A percentile compares a stretch with the other conserved stretches of the same genome.
These are phyloP conservation scores for Monosporozyma unispora DNA, from an alignment of 805 yeast species.

Conservation along the genomic window DNA sequence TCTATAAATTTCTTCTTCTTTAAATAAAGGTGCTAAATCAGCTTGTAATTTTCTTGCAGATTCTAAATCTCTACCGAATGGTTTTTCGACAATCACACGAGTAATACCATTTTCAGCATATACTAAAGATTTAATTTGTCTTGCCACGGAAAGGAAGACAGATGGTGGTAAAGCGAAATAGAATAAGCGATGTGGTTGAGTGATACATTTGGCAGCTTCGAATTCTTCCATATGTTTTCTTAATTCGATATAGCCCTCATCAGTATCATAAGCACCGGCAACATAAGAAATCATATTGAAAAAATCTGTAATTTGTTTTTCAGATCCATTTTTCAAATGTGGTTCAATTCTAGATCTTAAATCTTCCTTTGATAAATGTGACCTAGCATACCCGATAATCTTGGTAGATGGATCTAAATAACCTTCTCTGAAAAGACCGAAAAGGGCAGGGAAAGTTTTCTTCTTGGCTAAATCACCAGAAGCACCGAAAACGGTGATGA, in stretches of 20 bases:
- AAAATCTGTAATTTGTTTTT: slow-evolving; percentile 51
- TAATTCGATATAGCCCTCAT: slow-evolving; percentile 61
- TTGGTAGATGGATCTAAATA: slow-evolving; percentile 58
- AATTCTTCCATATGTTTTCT: slow-evolving; percentile 46
- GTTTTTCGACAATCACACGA: slow-evolving; percentile 89
- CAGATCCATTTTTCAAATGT: slow-evolving; percentile 49
- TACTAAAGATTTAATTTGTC: slow-evolving; percentile 56
- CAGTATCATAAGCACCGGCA: slow-evolving; percentile 70
- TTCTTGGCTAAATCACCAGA: slow-evolving; percentile 93
- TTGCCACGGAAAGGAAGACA: slow-evolving; percentile 73
- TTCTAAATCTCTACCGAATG: slow-evolving; percentile 87
- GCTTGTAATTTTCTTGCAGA: slow-evolving; percentile 70
- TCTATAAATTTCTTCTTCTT: slow-evolving; percentile 86
- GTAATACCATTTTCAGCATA: slow-evolving; percentile 64
- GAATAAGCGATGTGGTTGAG: slow-evolving; percentile 67
- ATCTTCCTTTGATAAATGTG: slow-evolving; percentile 58
- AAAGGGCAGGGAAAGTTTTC: slow-evolving; percentile 85
- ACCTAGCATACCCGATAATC: slow-evolving; percentile 89
- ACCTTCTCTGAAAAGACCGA: slow-evolving; percentile 70
- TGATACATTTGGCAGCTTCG: slow-evolving; percentile 41
- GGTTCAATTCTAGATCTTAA: slow-evolving; percentile 58
- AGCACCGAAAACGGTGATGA: slow-evolving; percentile 84
- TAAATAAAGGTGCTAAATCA: slow-evolving; percentile 73
- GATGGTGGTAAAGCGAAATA: slow-evolving; percentile 94
- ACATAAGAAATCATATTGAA: slow-evolving; percentile 58